Conservation (phyloP, 1,284 basidiomycete genomes). For the Boletus nobilissimus region DNA sequence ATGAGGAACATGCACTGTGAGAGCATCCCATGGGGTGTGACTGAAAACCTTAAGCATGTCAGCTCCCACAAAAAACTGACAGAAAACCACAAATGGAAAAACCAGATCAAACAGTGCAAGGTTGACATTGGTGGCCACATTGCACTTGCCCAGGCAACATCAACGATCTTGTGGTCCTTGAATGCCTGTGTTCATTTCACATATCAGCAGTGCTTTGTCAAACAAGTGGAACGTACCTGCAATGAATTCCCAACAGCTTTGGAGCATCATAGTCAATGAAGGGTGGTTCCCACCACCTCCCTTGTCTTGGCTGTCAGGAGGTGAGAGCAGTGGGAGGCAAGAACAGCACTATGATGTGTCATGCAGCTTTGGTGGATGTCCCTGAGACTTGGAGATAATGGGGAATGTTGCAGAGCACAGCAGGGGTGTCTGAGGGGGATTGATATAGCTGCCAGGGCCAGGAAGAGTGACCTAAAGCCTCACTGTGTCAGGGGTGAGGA, state of each 20-base stretch:
- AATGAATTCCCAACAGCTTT: conserved; percentile 81
- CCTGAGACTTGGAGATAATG: conserved; percentile 83
- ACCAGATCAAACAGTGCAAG: conserved; percentile 81
- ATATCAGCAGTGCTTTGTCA: background rate
- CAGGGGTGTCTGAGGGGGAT: conserved; percentile 74
- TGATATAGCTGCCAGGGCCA: conserved; percentile 72
- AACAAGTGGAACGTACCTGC: conserved; percentile 63
- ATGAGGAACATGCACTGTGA: too few relatives aligned
- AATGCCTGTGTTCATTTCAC: conserved; percentile 82
- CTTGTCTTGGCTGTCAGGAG: conserved; percentile 53
- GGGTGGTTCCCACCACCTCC: conserved; percentile 72
- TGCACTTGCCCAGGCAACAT: conserved; percentile 89
- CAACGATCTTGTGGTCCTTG: conserved; percentile 86
- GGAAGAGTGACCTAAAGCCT: conserved; percentile 71
- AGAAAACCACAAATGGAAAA: conserved; percentile 45
- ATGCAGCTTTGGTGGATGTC: conserved; percentile 73
- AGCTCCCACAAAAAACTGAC: background rate
- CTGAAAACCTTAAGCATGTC: conserved; percentile 41
- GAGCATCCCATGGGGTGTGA: conserved; percentile 65
- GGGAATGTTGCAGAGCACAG: conserved; percentile 75
- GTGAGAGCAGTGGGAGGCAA: too few relatives aligned
- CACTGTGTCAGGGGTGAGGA: conserved; percentile 3
- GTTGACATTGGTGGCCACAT: conserved; percentile 96
- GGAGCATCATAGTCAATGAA: conserved; percentile 93
- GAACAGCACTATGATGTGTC: conserved; percentile 69